Conservation (phyloP, 768 basidiomycete species). For the Pleurotus tuoliensis region DNA sequence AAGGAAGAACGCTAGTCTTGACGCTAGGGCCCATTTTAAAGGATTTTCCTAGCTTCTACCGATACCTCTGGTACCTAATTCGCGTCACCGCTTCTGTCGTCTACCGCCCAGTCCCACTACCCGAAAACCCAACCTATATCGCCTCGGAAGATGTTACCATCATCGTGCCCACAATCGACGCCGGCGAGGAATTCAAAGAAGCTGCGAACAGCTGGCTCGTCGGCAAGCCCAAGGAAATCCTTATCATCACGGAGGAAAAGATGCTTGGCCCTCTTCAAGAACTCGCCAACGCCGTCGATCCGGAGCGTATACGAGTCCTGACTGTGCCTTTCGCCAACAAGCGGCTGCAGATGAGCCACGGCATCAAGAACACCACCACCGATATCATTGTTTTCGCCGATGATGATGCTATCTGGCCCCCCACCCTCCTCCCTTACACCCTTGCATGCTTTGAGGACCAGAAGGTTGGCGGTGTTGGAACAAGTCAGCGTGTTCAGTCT, state of each 20-base stretch:
- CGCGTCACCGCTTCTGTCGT: slow-evolving; percentile 73
- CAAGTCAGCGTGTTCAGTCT: slow-evolving; percentile 84
- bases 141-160: slow-evolving; percentile 93
- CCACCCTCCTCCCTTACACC: slow-evolving; percentile 82
- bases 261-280: slow-evolving; percentile 88
- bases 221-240: slow-evolving; percentile 81
- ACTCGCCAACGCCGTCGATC: slow-evolving; percentile 85
- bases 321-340: slow-evolving; percentile 94
- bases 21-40: not conserved
- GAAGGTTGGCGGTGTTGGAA: slow-evolving; percentile 89
- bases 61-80: slow-evolving; percentile 90
- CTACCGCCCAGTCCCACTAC: slow-evolving; percentile 87
- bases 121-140: slow-evolving; percentile 86
- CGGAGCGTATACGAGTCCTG: slow-evolving; percentile 76
- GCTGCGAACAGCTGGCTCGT: slow-evolving; percentile 90
- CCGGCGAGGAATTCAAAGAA: slow-evolving; percentile 93
- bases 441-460: slow-evolving; percentile 95
- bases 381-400: slow-evolving; percentile 95
- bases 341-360: slow-evolving; percentile 90
- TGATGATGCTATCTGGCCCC: slow-evolving; percentile 95
- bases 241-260: slow-evolving; percentile 77
- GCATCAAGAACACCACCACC: slow-evolving; percentile 85
- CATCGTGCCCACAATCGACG: slow-evolving; percentile 94
- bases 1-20: slow-evolving; percentile 16
- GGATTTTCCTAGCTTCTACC: slow-evolving; percentile 65